Conservation (phyloP, 2,329 filamentous ascomycete genomes). For the Zelopaecilomyces penicillatus region DNA sequence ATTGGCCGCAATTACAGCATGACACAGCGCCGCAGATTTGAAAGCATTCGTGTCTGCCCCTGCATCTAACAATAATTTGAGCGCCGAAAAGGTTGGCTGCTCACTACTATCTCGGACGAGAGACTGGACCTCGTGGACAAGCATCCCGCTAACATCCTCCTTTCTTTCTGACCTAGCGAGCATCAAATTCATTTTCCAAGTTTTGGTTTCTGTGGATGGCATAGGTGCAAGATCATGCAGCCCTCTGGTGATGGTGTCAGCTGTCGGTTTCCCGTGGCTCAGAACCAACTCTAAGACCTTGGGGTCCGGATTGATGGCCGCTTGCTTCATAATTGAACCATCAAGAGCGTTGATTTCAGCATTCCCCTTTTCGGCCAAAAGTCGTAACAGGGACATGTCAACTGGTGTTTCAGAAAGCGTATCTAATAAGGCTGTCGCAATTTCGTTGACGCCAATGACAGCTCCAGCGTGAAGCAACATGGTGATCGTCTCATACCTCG, state of each 20-base stretch:
- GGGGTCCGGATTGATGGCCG: constrained; percentile 35
- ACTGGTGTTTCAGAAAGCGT: constrained; percentile 36
- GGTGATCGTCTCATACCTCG: constrained; percentile 37
- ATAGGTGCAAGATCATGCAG: constrained; percentile 35
- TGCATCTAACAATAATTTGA: constrained; percentile 39
- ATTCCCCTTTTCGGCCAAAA: constrained; percentile 42
- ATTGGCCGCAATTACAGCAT: constrained; percentile 39
- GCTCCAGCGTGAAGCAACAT: constrained; percentile 40
- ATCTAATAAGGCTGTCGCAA: constrained; percentile 34
- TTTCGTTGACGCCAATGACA: constrained; percentile 31
- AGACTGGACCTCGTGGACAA: constrained; percentile 43
- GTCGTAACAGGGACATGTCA: constrained; percentile 40
- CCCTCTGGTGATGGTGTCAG: constrained; percentile 33
- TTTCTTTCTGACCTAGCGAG: constrained; percentile 35
- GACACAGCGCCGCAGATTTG: constrained; percentile 42
- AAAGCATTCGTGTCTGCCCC: constrained; percentile 48
- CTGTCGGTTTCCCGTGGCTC: constrained; percentile 35
- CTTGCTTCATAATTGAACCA: constrained; percentile 34
- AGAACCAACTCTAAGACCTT: constrained; percentile 41
- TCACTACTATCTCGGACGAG: constrained; percentile 29
- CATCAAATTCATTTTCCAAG: constrained; percentile 40
- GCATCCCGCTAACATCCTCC: constrained; percentile 34
- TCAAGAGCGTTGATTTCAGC: constrained; percentile 44
- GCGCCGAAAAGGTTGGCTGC: constrained; percentile 32
- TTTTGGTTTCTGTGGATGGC: constrained; percentile 37